These are phyloP conservation scores for Sporobolomyces phaffii DNA, from an alignment of 768 basidiomycete species.

Conservation along the genomic window DNA sequence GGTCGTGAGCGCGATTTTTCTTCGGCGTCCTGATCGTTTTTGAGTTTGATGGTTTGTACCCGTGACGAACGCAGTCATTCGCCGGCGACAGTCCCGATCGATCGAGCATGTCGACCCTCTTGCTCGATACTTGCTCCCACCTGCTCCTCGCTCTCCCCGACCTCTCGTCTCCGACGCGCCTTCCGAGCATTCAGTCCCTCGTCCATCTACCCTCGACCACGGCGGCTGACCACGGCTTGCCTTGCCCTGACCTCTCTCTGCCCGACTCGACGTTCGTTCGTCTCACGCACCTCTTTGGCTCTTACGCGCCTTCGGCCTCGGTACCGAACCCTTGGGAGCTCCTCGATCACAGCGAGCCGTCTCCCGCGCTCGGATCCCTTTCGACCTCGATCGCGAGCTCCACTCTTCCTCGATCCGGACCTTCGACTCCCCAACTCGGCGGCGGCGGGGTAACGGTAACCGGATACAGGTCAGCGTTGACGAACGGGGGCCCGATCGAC, in stretches of 20 bases:
- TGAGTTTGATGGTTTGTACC: background rate
- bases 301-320: background rate
- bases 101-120: background rate
- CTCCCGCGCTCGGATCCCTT: too few relatives aligned
- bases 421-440: too few relatives aligned
- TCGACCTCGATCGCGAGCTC: too few relatives aligned
- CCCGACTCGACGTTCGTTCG: slow-evolving; percentile 24
- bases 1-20: background rate
- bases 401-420: too few relatives aligned
- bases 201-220: background rate
- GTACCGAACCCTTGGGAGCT: slow-evolving; percentile 36
- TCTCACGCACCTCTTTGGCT: slow-evolving; percentile 28
- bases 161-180: background rate
- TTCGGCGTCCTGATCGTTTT: background rate
- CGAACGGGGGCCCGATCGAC: slow-evolving; percentile 36
- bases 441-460: too few relatives aligned
- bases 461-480: background rate
- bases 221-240: background rate
- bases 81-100: background rate
- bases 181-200: slow-evolving; percentile 9
- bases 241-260: background rate
- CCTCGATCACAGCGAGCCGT: slow-evolving; percentile 30
- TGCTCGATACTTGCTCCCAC: slow-evolving; percentile 29
- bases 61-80: background rate
- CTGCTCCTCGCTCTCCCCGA: slow-evolving; percentile 27